phyloP scores from a whole-genome alignment of 208 protist species.

The Leishmania guyanensis region DNA sequence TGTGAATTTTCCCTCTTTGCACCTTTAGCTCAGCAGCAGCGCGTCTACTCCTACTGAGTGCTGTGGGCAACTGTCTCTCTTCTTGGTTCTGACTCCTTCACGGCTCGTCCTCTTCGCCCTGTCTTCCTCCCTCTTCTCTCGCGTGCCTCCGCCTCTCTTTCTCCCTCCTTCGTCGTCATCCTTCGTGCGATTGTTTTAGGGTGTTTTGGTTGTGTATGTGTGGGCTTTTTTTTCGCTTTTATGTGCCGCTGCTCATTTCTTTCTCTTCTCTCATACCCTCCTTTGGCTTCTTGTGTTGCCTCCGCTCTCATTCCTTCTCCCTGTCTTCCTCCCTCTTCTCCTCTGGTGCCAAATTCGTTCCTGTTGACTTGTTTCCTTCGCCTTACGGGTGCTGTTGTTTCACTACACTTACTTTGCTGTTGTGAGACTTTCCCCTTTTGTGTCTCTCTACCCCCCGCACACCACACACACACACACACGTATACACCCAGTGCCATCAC shows the following conservation, averaged over 20 bases:
- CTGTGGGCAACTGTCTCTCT: background rate
- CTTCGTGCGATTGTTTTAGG: background rate
- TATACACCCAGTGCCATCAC: background rate
- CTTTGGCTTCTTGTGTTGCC: background rate
- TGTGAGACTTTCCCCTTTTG: background rate
- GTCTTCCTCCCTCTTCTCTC: background rate
- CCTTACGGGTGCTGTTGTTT: background rate
- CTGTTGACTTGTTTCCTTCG: slow-evolving; percentile 7
- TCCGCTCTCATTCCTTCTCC: background rate
- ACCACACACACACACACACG: background rate
- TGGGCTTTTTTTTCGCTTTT: background rate
- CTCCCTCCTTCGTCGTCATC: background rate
- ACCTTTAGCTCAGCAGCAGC: background rate
- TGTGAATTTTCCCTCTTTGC: background rate
- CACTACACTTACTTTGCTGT: no score
- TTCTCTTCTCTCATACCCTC: no score
- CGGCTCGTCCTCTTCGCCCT: background rate
- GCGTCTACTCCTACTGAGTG: background rate
- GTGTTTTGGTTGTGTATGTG: background rate
- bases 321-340: background rate
- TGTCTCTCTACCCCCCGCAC: background rate
- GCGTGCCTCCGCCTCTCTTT: background rate
- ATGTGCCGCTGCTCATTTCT: background rate
- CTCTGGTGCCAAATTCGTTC: background rate
- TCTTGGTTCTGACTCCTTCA: slow-evolving; percentile 3